Conservation (phyloP, 2,329 filamentous ascomycete species). For the Fusarium devonianum region DNA sequence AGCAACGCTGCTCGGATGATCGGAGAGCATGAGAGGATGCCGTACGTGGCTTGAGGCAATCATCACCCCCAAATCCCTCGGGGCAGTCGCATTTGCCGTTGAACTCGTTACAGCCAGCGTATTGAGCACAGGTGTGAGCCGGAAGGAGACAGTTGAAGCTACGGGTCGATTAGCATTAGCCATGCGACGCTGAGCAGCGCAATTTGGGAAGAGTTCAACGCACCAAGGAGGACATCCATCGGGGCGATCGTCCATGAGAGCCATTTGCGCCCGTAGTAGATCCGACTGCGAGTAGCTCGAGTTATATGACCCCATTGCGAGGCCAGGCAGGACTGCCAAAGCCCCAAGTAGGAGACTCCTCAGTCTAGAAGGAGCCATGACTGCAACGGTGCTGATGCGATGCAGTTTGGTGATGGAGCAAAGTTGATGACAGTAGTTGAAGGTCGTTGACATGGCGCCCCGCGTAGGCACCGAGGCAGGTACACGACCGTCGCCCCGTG, state of each 20-base stretch:
- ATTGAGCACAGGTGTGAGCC: slow-evolving; percentile 90
- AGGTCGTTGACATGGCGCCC: slow-evolving; percentile 25
- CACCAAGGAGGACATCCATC: slow-evolving; percentile 81
- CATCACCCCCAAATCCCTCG: slow-evolving; percentile 90
- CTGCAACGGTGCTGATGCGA: slow-evolving; percentile 38
- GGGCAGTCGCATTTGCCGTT: slow-evolving; percentile 95
- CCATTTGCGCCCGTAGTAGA: slow-evolving; percentile 70
- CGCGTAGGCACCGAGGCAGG: too few species aligned
- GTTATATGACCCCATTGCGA: slow-evolving; percentile 51
- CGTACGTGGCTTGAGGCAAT: slow-evolving; percentile 83
- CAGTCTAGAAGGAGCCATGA: slow-evolving; percentile 51
- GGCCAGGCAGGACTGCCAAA: slow-evolving; percentile 51
- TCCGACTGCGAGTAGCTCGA: slow-evolving; percentile 69
- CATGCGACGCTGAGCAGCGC: neutral
- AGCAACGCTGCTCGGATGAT: slow-evolving; percentile 4
- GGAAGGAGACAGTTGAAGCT: slow-evolving; percentile 99
- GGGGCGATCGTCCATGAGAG: slow-evolving; percentile 76
- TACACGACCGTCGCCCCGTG: too few species aligned
- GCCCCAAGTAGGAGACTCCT: slow-evolving; percentile 51
- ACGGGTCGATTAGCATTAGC: slow-evolving; percentile 29
- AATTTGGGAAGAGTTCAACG: neutral
- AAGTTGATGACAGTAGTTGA: slow-evolving; percentile 25
- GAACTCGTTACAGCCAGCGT: slow-evolving; percentile 83
- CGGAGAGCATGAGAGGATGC: slow-evolving; percentile 2
- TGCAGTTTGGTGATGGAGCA: slow-evolving; percentile 26